Evolutionary conservation across 2,329 filamentous ascomycete genomes (phyloP), one percentile per base, ranked within the genome.

Genomic region (Trichoderma breve): DNA sequence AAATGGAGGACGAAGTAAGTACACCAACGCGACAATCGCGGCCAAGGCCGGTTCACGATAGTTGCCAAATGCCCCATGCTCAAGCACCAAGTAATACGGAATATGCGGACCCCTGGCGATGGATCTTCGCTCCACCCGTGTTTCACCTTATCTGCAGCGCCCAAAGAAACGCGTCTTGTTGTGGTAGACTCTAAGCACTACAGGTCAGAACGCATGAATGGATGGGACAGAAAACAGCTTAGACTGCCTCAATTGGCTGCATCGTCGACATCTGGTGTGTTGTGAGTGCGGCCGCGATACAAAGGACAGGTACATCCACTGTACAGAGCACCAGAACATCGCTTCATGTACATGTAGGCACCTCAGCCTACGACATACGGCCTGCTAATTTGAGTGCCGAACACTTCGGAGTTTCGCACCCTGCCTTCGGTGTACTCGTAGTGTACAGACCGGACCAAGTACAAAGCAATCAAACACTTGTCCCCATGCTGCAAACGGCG

Each of bases 121-220:
- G 55, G 55, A 61, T 70, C 55, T 62, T 51, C 67, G 39, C 66
- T 71, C 64, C 71, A 70, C 68, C 66, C 61, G 66, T 72, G 71
- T 72, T 72, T 72, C 71, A 72, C 67, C 66, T 64, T 64, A 15
- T 70, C 58, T 70, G 47, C 71, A 70, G 36, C 43, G 55, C 30
- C 43, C 51, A 24, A 18, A 47, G 64, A 67, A 62, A 30, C 71
- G 64, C 63, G 57, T 63, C 30, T 21, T 57, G 60, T 30, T 28
- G 12, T 43, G 15, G 57, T 24, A 21, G 28, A 34, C n/a, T 34
- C 57, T 32, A 34, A 32, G 32, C 32, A 58, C 14, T 26, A 58
- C 55, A 9, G 55, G 18, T 12, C 26, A 4, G 30, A 21, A 34
- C 57, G 55, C 39, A 57, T 34, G n/a, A 47, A 34, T 14, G 12